Evolutionary conservation across 2,329 filamentous ascomycete genomes (phyloP).

Genomic region (Venturia asperata): DNA sequence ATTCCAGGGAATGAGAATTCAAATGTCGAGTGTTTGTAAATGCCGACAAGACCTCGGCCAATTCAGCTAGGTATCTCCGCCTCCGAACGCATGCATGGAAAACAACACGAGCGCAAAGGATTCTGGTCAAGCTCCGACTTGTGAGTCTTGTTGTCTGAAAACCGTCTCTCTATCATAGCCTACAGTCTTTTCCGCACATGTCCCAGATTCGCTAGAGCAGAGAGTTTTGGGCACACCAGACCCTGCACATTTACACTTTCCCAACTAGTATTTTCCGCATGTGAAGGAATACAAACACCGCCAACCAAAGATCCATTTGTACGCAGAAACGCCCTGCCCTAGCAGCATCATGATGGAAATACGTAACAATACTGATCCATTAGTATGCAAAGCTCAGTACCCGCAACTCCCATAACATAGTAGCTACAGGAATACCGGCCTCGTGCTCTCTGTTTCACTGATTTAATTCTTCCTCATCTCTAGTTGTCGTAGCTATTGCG

Average conservation of each 20-base stretch:
- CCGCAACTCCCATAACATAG: background rate
- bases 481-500: background rate
- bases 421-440: background rate
- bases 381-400: background rate
- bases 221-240: conserved; percentile 6
- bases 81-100: background rate
- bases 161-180: background rate
- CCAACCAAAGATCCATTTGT: background rate
- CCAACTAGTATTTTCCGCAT: conserved; percentile 1
- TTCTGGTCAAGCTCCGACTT: background rate
- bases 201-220: background rate
- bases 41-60: conserved; percentile 7
- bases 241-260: background rate
- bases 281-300: background rate
- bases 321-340: background rate
- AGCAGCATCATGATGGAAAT: background rate
- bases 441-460: background rate
- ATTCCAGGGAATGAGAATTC: background rate
- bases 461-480: background rate
- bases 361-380: background rate
- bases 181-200: background rate
- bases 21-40: conserved; percentile 6
- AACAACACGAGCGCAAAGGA: background rate
- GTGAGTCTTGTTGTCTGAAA: background rate
- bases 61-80: background rate